A percentile compares a stretch with the other conserved stretches of the same genome.
phyloP scores from a whole-genome alignment of 176 grass and related monocot genomes.

The Bolboschoenus planiculmis region DNA sequence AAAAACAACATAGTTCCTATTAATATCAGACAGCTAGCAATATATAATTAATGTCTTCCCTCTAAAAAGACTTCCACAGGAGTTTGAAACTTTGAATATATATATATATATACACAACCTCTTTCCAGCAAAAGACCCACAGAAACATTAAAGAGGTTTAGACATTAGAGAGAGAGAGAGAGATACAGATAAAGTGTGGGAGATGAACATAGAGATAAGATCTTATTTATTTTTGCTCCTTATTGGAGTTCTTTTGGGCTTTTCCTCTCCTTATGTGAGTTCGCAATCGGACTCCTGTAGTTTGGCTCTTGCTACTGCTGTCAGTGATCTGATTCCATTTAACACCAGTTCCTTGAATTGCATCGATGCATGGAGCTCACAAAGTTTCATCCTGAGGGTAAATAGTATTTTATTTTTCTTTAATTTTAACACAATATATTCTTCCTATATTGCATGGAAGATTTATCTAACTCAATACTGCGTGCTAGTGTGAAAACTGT shows the following conservation, averaged over 20 bases:
- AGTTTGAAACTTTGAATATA: neutral
- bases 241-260: slow-evolving; percentile 5
- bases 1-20: neutral
- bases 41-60: neutral
- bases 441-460: neutral
- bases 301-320: slow-evolving; percentile 11
- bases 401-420: neutral
- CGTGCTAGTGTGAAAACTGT: neutral
- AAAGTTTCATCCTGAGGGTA: slow-evolving; percentile 60
- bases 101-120: neutral
- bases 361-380: slow-evolving; percentile 37
- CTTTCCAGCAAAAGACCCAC: neutral
- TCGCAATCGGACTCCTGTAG: slow-evolving; percentile 37
- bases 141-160: neutral
- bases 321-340: slow-evolving; percentile 47
- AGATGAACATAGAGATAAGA: neutral
- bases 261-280: neutral
- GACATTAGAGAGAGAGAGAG: neutral
- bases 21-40: neutral
- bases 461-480: neutral
- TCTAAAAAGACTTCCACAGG: neutral
- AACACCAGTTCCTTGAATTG: slow-evolving; percentile 51
- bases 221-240: neutral
- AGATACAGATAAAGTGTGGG: neutral
- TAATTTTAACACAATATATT: neutral